Evolutionary conservation across 768 basidiomycete genomes (phyloP).

Genomic region (Termitomyces sp.): DNA sequence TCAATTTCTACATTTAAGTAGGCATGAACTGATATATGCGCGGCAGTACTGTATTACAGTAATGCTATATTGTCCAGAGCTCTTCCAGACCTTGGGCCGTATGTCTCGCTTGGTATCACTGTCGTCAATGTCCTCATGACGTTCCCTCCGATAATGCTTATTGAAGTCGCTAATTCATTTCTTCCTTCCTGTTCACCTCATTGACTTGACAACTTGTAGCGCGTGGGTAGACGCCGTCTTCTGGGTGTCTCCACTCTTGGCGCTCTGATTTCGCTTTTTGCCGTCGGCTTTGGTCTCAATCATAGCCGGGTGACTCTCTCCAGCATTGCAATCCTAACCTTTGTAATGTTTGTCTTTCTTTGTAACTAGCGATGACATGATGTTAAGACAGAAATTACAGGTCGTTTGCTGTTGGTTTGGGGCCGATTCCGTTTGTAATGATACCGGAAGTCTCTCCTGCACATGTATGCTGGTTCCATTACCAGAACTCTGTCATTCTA

Average conservation of each 20-base stretch:
- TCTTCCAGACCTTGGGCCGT: conserved; percentile 72
- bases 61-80: conserved; percentile 80
- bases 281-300: conserved; percentile 69
- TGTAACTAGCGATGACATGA: not conserved
- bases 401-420: conserved; percentile 86
- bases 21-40: not conserved
- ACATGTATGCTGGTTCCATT: conserved; percentile 43
- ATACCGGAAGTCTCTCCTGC: conserved; percentile 84
- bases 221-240: conserved; percentile 66
- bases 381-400: conserved; percentile 25
- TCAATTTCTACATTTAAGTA: not conserved
- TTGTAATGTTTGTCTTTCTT: conserved; percentile 55
- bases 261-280: conserved; percentile 56
- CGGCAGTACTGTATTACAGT: conserved; percentile 81
- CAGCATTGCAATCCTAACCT: conserved; percentile 69
- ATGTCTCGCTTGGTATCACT: conserved; percentile 80
- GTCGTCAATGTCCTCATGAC: conserved; percentile 80
- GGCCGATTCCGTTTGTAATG: conserved; percentile 90
- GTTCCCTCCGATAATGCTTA: conserved; percentile 80
- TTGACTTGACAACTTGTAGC: conserved; percentile 30
- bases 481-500: conserved; percentile 1
- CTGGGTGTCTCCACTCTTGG: conserved; percentile 63
- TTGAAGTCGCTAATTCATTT: conserved; percentile 54
- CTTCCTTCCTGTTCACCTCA: not conserved
- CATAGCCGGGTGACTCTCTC: conserved; percentile 52